These are phyloP conservation scores for Stachybotrys echinatus DNA, from an alignment of 2,329 filamentous ascomycete species.

Conservation along the genomic window DNA sequence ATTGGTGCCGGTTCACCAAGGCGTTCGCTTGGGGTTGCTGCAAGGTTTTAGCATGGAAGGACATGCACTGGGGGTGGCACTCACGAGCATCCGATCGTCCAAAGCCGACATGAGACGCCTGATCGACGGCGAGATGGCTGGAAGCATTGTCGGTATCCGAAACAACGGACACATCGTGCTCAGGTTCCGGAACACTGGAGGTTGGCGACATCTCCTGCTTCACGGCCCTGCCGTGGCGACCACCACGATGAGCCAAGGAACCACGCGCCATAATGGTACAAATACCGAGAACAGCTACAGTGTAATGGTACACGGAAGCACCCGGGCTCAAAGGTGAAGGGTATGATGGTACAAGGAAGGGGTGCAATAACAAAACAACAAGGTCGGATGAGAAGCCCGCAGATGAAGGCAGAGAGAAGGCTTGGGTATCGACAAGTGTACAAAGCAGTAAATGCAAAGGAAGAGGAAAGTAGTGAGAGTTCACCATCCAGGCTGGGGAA, in stretches of 20 bases:
- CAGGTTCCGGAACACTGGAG: not conserved
- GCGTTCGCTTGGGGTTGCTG: constrained; percentile 32
- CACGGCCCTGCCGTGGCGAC: not conserved
- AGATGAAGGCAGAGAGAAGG: not conserved
- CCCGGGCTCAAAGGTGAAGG: not conserved
- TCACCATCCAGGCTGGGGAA: too few species aligned
- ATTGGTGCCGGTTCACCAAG: constrained; percentile 29
- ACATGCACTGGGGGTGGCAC: constrained; percentile 14
- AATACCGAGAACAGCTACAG: not conserved
- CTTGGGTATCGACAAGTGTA: not conserved
- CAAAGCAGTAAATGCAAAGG: too few species aligned
- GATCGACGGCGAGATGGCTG: constrained; percentile 8
- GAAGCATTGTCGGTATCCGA: not conserved
- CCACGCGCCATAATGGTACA: not conserved
- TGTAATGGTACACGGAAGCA: not conserved
- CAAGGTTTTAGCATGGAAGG: not conserved
- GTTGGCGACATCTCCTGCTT: not conserved
- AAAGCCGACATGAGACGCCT: constrained; percentile 16
- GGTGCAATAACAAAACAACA: not conserved
- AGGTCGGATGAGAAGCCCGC: not conserved
- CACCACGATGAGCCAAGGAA: not conserved
- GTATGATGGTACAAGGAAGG: not conserved
- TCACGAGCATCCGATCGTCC: constrained; percentile 33
- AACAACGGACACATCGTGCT: not conserved
- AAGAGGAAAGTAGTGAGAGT: too few species aligned